Percentiles rank a stretch among this genome's conserved stretches.
Evolutionary conservation across 306 rosid species (phyloP).

Genomic region (Medicago ruthenica): DNA sequence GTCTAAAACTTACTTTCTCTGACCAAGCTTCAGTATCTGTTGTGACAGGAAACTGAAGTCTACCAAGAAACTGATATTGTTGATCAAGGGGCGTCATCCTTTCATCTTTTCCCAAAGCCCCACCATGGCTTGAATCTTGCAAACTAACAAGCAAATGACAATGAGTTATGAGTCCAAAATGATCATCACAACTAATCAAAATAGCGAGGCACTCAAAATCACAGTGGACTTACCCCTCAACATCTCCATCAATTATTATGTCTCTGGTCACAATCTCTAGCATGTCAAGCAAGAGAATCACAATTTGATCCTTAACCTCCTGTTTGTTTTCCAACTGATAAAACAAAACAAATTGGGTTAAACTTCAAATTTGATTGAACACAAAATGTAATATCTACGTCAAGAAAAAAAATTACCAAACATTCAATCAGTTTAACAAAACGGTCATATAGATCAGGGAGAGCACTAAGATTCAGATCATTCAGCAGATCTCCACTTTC

Average conservation of each 20-base stretch:
- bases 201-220: slow-evolving; percentile 18
- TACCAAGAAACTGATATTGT: slow-evolving; percentile 64
- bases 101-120: slow-evolving; percentile 64
- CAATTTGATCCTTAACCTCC: slow-evolving; percentile 82
- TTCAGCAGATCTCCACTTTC: slow-evolving; percentile 36
- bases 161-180: slow-evolving; percentile 25
- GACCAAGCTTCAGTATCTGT: slow-evolving; percentile 81
- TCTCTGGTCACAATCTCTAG: slow-evolving; percentile 93
- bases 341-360: slow-evolving; percentile 35
- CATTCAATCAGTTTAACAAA: slow-evolving; percentile 64
- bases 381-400: slow-evolving; percentile 38
- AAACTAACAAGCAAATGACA: slow-evolving; percentile 54
- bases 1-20: slow-evolving; percentile 70
- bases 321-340: slow-evolving; percentile 63
- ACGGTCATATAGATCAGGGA: slow-evolving; percentile 68
- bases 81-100: slow-evolving; percentile 72
- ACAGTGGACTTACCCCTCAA: slow-evolving; percentile 60
- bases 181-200: slow-evolving; percentile 20
- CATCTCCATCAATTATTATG: slow-evolving; percentile 82
- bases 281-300: slow-evolving; percentile 93
- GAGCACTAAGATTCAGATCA: slow-evolving; percentile 76
- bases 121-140: slow-evolving; percentile 85
- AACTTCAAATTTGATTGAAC: slow-evolving; percentile 21
- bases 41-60: slow-evolving; percentile 68
- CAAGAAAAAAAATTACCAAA: slow-evolving; percentile 68